Conservation (phyloP, 148 eudicot species). For the Camellia sinensis region DNA sequence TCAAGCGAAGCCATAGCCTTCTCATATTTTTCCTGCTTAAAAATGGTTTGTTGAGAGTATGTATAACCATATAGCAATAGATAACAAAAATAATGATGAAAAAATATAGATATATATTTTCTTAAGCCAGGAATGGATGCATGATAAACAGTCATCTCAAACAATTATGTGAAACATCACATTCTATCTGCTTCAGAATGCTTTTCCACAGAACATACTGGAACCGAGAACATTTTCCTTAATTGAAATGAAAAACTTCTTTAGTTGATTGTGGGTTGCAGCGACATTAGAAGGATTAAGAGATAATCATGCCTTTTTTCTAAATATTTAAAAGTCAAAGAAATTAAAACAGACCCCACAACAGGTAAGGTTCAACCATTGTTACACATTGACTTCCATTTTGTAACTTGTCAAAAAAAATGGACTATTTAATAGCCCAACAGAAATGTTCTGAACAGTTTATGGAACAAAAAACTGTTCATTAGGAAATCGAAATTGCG, state of each 20-base stretch:
- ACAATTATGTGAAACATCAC: background rate
- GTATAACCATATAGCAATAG: background rate
- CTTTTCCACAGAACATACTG: slow-evolving; percentile 5
- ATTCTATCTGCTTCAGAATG: background rate
- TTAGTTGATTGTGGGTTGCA: background rate
- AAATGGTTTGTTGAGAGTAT: slow-evolving; percentile 9
- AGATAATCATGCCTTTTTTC: background rate
- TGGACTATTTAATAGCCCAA: background rate
- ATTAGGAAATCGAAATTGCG: background rate
- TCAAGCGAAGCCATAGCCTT: slow-evolving; percentile 54
- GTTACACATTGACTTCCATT: background rate
- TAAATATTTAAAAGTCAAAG: background rate
- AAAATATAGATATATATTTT: background rate
- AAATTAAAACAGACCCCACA: background rate
- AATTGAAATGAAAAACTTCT: background rate
- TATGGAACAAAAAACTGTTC: background rate
- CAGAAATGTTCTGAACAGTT: background rate
- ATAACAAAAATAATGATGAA: background rate
- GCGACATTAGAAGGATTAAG: background rate
- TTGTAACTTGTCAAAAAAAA: background rate
- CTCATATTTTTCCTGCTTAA: slow-evolving; percentile 70
- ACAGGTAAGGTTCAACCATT: background rate
- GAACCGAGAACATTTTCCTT: background rate
- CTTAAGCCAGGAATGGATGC: background rate
- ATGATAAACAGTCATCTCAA: background rate